Percentiles rank a stretch among this genome's conserved stretches.
Evolutionary conservation across 1,139 yeast genomes (phyloP).

Genomic region (Saccharomyces hybrid): DNA sequence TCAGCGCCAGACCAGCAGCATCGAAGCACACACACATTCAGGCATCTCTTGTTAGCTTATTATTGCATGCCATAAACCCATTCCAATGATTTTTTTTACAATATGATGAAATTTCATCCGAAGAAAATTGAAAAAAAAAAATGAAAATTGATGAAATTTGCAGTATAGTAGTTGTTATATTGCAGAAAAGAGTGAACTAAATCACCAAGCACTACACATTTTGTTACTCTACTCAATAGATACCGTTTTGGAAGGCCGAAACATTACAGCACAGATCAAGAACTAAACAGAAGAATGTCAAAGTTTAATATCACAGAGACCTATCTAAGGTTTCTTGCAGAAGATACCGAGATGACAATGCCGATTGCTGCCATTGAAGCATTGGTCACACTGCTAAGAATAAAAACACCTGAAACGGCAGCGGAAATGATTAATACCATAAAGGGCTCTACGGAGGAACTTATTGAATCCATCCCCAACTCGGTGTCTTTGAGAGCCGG

Average conservation of each 20-base stretch:
- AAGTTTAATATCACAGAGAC: slow-evolving; percentile 74
- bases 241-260: background rate
- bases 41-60: too few species aligned
- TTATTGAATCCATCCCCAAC: slow-evolving; percentile 76
- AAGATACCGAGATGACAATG: slow-evolving; percentile 94
- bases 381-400: slow-evolving; percentile 70
- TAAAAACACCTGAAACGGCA: slow-evolving; percentile 84
- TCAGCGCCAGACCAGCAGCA: too few species aligned
- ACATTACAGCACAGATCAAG: background rate
- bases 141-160: background rate
- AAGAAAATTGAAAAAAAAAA: background rate
- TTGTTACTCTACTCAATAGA: background rate
- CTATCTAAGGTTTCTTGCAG: slow-evolving; percentile 69
- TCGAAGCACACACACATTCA: too few species aligned
- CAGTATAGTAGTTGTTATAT: background rate
- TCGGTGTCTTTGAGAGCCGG: slow-evolving; percentile 94
- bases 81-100: background rate
- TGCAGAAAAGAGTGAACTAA: background rate
- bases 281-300: slow-evolving; percentile 14
- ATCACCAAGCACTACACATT: background rate
- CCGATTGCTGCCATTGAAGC: slow-evolving; percentile 98
- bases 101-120: background rate
- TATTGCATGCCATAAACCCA: background rate
- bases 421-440: slow-evolving; percentile 82
- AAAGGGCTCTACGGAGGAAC: slow-evolving; percentile 62